Evolutionary conservation across 768 basidiomycete species (phyloP).

Genomic region (Hysterangium stoloniferum): DNA sequence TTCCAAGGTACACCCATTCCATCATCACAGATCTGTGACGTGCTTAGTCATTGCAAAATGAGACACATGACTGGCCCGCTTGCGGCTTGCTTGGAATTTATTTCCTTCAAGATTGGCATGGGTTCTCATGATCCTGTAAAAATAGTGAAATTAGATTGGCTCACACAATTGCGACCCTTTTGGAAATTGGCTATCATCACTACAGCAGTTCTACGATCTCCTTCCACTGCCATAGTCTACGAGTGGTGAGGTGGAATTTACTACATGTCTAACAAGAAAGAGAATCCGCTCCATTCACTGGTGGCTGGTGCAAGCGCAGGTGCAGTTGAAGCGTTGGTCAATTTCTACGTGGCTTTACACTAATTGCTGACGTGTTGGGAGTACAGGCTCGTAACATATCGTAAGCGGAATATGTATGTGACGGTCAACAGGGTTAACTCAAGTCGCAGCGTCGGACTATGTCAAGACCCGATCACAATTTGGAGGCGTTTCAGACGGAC

Average conservation of each 20-base stretch:
- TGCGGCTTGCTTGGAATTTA: too few relatives aligned
- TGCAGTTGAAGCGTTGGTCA: slow-evolving; percentile 78
- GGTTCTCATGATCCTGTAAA: neutral
- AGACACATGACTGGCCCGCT: neutral
- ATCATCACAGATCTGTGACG: too few relatives aligned
- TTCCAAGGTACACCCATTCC: too few relatives aligned
- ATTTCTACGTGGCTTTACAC: neutral
- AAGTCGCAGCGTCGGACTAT: slow-evolving; percentile 48
- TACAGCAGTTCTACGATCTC: too few relatives aligned
- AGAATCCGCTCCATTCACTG: slow-evolving; percentile 81
- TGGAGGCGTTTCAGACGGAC: slow-evolving; percentile 36
- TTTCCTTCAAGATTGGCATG: neutral
- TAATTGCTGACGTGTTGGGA: slow-evolving; percentile 29
- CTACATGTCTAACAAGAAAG: slow-evolving; percentile 49
- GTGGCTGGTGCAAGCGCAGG: slow-evolving; percentile 90
- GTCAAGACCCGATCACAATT: slow-evolving; percentile 95
- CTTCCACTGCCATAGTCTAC: neutral
- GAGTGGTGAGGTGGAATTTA: too few relatives aligned
- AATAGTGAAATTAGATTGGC: too few relatives aligned
- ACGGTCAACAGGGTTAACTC: neutral
- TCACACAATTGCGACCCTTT: too few relatives aligned
- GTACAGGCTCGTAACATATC: slow-evolving; percentile 77
- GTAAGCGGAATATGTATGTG: slow-evolving; percentile 26
- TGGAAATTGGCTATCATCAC: too few relatives aligned
- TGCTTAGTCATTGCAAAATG: too few relatives aligned